Percentiles rank a stretch among this genome's conserved stretches.
Conservation (phyloP, 345 rosid species). For the Linum tenue region DNA sequence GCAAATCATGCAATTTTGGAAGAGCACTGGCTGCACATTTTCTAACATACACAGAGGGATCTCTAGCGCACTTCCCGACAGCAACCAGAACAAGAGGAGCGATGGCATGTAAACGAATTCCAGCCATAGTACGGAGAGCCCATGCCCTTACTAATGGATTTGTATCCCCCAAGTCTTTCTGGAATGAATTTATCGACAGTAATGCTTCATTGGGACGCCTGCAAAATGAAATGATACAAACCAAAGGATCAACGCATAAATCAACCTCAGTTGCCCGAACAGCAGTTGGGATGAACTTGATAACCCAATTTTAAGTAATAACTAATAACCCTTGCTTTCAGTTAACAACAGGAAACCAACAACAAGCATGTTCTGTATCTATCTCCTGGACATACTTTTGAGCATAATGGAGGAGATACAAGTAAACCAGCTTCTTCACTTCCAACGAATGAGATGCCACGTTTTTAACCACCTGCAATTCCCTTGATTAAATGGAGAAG, state of each 20-base stretch:
- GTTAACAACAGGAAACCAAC: not conserved
- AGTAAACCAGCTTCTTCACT: conserved; percentile 94
- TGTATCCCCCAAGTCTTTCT: conserved; percentile 91
- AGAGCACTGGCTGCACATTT: conserved; percentile 97
- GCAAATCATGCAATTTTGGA: conserved; percentile 82
- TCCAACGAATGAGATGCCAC: conserved; percentile 90
- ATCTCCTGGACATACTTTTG: conserved; percentile 48
- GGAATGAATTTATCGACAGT: conserved; percentile 87
- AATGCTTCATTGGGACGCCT: conserved; percentile 98
- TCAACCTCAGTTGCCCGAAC: not conserved
- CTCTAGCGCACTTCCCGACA: conserved; percentile 75
- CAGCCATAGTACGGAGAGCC: conserved; percentile 97
- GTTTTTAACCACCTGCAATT: conserved; percentile 81
- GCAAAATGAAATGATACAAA: conserved; percentile 5
- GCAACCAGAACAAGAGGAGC: conserved; percentile 86
- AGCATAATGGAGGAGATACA: conserved; percentile 90
- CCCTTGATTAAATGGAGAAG: conserved; percentile 8
- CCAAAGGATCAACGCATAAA: not conserved
- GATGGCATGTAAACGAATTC: conserved; percentile 75
- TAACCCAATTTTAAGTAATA: no score
- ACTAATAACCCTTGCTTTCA: not conserved
- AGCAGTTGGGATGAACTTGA: not conserved
- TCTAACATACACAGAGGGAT: conserved; percentile 87
- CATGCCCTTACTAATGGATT: conserved; percentile 94
- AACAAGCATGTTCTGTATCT: not conserved